phyloP scores from a whole-genome alignment of 345 rosid species.

The Euphorbia pulcherrima region DNA sequence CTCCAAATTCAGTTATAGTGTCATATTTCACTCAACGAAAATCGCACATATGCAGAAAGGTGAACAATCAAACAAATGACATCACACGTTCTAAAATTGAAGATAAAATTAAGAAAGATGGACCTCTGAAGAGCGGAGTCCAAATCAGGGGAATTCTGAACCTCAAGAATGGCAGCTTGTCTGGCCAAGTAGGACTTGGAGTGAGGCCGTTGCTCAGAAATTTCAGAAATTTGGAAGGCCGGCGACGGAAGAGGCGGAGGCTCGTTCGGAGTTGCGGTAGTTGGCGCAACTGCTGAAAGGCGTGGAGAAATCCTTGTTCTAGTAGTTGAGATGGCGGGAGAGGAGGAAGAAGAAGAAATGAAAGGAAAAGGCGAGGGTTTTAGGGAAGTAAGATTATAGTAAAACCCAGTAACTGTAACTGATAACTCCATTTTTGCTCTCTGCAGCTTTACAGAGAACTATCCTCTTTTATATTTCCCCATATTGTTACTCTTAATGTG shows the following conservation, averaged over 20 bases:
- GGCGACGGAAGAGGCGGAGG: conserved; percentile 8
- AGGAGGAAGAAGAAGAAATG: conserved; percentile 22
- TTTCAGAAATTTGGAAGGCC: background rate
- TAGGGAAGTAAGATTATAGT: conserved; percentile 22
- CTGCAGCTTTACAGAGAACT: background rate
- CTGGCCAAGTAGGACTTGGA: conserved; percentile 53
- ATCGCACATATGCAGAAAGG: background rate
- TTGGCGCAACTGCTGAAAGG: background rate
- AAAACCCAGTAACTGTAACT: conserved; percentile 22
- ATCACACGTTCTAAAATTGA: background rate
- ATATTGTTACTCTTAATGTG: too few relatives aligned
- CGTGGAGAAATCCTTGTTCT: conserved; percentile 1
- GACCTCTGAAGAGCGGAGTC: conserved; percentile 58
- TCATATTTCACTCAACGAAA: background rate
- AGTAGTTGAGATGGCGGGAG: conserved; percentile 9
- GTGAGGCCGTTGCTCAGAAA: conserved; percentile 33
- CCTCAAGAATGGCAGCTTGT: conserved; percentile 59
- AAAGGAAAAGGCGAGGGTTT: conserved; percentile 22
- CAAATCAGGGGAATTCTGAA: conserved; percentile 56
- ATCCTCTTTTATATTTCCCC: too few relatives aligned
- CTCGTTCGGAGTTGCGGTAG: conserved; percentile 8
- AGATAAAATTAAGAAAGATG: background rate
- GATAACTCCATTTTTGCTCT: conserved; percentile 43
- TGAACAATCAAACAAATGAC: background rate
- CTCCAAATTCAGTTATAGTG: background rate